Conservation (phyloP, 208 protist species). For the Trypanosomatidae sp. region DNA sequence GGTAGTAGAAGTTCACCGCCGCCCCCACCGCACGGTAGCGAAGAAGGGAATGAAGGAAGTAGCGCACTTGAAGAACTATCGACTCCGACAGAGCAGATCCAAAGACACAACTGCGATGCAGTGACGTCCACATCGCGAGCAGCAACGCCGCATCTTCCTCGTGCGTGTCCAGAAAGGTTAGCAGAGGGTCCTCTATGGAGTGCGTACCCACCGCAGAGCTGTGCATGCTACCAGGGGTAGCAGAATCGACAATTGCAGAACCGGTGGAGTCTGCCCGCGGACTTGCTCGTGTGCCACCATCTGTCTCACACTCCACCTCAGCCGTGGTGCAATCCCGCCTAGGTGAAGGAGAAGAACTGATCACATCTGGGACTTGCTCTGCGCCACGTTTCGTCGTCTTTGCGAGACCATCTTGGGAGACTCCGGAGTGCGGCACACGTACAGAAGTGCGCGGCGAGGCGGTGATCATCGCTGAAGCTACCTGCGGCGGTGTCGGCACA, state of each 20-base stretch:
- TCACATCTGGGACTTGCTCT: neutral
- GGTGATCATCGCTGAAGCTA: neutral
- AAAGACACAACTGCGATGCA: constrained; percentile 76
- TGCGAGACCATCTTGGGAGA: neutral
- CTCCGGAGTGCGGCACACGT: neutral
- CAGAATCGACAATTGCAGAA: neutral
- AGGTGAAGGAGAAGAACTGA: neutral
- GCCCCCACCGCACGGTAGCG: constrained; percentile 59
- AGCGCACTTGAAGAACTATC: constrained; percentile 60
- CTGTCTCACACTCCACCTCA: neutral
- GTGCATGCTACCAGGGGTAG: neutral
- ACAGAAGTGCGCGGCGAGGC: neutral
- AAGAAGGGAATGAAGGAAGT: constrained; percentile 72
- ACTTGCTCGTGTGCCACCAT: neutral
- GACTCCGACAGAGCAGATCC: constrained; percentile 74
- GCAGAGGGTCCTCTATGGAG: constrained; percentile 36
- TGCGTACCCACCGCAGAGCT: neutral
- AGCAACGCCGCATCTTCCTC: constrained; percentile 72
- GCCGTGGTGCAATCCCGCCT: neutral
- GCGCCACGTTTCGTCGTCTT: neutral
- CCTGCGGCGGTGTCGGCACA: neutral
- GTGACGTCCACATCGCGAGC: constrained; percentile 80
- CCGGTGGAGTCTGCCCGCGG: neutral
- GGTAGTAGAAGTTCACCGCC: constrained; percentile 66
- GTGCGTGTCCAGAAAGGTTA: constrained; percentile 66